Percentiles rank a stretch among this genome's conserved stretches.
phyloP scores from a whole-genome alignment of 2,329 filamentous ascomycete species.

The Thelonectria blattea region DNA sequence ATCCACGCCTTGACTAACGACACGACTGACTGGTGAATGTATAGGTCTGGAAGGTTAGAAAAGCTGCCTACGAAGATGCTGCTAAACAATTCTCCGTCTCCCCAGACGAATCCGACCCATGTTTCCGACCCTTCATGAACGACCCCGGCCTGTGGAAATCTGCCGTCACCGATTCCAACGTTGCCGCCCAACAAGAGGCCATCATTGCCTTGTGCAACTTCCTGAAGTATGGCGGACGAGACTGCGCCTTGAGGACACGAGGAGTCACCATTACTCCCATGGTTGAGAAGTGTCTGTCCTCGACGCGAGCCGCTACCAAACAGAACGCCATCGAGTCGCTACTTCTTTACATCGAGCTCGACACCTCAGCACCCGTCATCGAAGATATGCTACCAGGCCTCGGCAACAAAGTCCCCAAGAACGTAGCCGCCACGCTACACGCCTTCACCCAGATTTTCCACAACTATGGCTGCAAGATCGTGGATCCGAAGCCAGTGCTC shows the following conservation, averaged over 20 bases:
- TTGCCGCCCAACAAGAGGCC: slow-evolving; percentile 94
- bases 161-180: slow-evolving; percentile 92
- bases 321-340: slow-evolving; percentile 84
- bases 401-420: slow-evolving; percentile 89
- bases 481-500: slow-evolving; percentile 90
- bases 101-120: slow-evolving; percentile 82
- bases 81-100: slow-evolving; percentile 85
- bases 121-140: slow-evolving; percentile 85
- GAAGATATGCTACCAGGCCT: slow-evolving; percentile 87
- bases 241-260: slow-evolving; percentile 80
- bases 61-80: slow-evolving; percentile 92
- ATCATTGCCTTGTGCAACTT: slow-evolving; percentile 88
- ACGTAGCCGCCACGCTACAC: slow-evolving; percentile 73
- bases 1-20: not conserved
- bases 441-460: slow-evolving; percentile 86
- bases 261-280: slow-evolving; percentile 76
- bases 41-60: slow-evolving; percentile 85
- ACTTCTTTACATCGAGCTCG: slow-evolving; percentile 87
- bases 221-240: slow-evolving; percentile 84
- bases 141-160: slow-evolving; percentile 90
- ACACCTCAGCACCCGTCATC: slow-evolving; percentile 82
- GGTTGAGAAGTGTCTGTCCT: slow-evolving; percentile 88
- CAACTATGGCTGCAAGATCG: slow-evolving; percentile 91
- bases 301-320: slow-evolving; percentile 88
- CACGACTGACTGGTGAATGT: slow-evolving; percentile 2